Conservation (phyloP, 495 filamentous ascomycete genomes). For the Neurospora africana region DNA sequence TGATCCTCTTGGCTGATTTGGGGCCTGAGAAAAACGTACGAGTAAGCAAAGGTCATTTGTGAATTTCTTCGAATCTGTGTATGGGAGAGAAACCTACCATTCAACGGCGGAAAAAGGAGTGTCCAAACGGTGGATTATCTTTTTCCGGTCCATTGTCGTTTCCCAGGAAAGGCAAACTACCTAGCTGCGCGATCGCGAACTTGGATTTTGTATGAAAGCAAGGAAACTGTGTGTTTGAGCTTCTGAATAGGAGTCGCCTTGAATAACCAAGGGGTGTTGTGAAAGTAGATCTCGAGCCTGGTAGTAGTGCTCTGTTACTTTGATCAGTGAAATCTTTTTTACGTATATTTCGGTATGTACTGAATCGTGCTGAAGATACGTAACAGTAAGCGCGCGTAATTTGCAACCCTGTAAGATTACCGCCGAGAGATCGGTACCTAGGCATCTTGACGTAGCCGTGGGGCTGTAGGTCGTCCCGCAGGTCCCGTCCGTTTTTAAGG, state of each 20-base stretch:
- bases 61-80: not conserved
- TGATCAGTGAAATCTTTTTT: not conserved
- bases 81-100: slow-evolving; percentile 11
- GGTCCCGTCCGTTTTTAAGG: not conserved
- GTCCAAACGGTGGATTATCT: slow-evolving; percentile 21
- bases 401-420: not conserved
- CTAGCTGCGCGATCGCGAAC: not conserved
- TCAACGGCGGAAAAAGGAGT: slow-evolving; percentile 20
- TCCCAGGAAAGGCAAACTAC: not conserved
- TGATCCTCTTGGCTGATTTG: slow-evolving; percentile 36
- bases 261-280: not conserved
- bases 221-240: not conserved
- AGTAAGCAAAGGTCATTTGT: not conserved
- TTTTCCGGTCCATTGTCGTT: slow-evolving; percentile 19
- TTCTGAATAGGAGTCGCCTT: not conserved
- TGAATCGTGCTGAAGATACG: not conserved
- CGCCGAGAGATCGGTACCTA: not conserved
- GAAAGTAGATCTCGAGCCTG: not conserved
- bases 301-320: not conserved
- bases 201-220: not conserved
- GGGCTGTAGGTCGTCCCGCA: not conserved
- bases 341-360: not conserved
- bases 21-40: slow-evolving; percentile 29
- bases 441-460: not conserved
- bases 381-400: not conserved